Conservation (phyloP, 2,329 filamentous ascomycete species). For the Remersonia thermophila region DNA sequence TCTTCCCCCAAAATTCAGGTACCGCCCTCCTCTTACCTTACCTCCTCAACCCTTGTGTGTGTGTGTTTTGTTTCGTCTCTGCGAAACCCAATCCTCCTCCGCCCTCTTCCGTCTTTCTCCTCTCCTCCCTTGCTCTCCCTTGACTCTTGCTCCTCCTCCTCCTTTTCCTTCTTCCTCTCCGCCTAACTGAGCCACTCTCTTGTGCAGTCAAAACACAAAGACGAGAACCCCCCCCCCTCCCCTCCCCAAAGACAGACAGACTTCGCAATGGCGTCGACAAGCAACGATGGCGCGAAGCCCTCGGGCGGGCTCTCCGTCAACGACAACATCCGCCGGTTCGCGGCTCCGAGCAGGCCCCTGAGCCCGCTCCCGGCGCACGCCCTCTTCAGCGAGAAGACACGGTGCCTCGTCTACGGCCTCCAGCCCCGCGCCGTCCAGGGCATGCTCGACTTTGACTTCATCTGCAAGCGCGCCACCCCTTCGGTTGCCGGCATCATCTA, state of each 20-base stretch:
- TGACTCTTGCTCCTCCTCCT: too few relatives aligned
- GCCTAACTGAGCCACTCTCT: too few relatives aligned
- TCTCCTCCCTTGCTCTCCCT: constrained; percentile 1
- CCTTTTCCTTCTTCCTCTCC: too few relatives aligned
- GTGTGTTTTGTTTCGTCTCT: constrained; percentile 3
- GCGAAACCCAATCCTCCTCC: constrained; percentile 5
- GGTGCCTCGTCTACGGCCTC: constrained; percentile 99
- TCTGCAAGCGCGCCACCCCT: constrained; percentile 95
- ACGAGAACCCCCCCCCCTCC: too few relatives aligned
- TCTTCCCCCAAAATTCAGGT: constrained; percentile 13
- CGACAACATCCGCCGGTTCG: constrained; percentile 97
- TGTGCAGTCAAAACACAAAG: too few relatives aligned
- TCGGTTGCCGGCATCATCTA: constrained; percentile 99
- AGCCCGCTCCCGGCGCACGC: constrained; percentile 80
- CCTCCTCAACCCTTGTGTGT: constrained; percentile 10
- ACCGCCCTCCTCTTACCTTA: constrained; percentile 12
- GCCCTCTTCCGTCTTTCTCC: constrained; percentile 5
- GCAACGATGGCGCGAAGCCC: constrained; percentile 4
- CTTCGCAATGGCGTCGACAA: constrained; percentile 11
- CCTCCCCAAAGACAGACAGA: too few relatives aligned
- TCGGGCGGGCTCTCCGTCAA: constrained; percentile 60
- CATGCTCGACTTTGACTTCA: constrained; percentile 99
- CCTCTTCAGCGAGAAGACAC: constrained; percentile 97
- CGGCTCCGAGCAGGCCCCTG: constrained; percentile 79
- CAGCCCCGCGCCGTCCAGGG: constrained; percentile 87